Percentiles rank a stretch among this genome's conserved stretches.
Conservation (phyloP, 805 yeast genomes). For the Alloascoidea hylecoeti region DNA sequence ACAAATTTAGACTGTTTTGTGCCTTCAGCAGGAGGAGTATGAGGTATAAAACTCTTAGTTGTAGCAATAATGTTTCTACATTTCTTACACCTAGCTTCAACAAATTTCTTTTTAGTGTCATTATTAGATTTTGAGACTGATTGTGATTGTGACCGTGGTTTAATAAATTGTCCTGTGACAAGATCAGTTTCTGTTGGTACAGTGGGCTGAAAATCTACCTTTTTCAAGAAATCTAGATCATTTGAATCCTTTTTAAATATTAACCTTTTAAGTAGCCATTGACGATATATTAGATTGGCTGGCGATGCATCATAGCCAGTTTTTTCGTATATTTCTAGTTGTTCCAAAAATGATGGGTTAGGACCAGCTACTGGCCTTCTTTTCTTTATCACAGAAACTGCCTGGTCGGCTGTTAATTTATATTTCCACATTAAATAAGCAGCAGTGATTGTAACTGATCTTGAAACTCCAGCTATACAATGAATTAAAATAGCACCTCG, state of each 20-base stretch:
- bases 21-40: background rate
- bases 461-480: conserved; percentile 87
- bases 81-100: background rate
- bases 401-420: conserved; percentile 40
- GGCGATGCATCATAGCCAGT: conserved; percentile 18
- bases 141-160: conserved; percentile 1
- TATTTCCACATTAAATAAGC: conserved; percentile 82
- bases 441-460: conserved; percentile 75
- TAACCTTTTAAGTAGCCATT: conserved; percentile 19
- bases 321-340: conserved; percentile 47
- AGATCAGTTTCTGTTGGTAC: background rate
- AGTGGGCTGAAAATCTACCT: background rate
- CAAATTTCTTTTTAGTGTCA: background rate
- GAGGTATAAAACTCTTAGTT: background rate
- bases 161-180: background rate
- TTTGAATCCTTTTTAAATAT: conserved; percentile 7
- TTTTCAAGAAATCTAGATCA: background rate
- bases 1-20: conserved; percentile 1
- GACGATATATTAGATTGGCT: conserved; percentile 20
- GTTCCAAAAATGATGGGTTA: conserved; percentile 61
- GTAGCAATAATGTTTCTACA: background rate
- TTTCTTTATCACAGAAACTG: conserved; percentile 64
- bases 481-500: conserved; percentile 41
- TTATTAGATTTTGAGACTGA: conserved; percentile 2
- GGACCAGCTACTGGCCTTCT: conserved; percentile 51